Conservation (phyloP, 78 protist genomes). For the Creolimax fragrantissima region DNA sequence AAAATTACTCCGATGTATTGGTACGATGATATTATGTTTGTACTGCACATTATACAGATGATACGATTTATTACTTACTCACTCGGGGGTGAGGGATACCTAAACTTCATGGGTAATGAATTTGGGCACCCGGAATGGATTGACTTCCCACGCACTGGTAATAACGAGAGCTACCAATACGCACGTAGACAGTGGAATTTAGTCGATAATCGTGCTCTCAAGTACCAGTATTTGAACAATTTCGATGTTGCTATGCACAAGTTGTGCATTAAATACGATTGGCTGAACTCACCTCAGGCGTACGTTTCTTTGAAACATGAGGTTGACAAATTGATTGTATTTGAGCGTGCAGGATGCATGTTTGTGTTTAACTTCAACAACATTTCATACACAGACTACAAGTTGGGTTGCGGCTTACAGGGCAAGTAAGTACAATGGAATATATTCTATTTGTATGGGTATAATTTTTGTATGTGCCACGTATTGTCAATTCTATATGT, state of each 20-base stretch:
- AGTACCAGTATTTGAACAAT: conserved; percentile 36
- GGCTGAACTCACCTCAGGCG: conserved; percentile 36
- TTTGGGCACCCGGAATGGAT: conserved; percentile 99
- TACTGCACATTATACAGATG: not conserved
- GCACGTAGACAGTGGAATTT: conserved; percentile 78
- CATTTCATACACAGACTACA: conserved; percentile 52
- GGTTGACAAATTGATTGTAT: conserved; percentile 66
- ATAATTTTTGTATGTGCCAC: too few species aligned
- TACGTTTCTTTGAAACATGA: conserved; percentile 60
- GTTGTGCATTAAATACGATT: conserved; percentile 33
- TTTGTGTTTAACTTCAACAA: conserved; percentile 75
- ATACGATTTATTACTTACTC: conserved; percentile 61
- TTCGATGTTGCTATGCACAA: conserved; percentile 24
- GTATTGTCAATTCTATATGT: too few species aligned
- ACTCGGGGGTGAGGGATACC: conserved; percentile 90
- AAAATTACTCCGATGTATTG: not conserved
- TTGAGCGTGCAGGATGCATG: conserved; percentile 60
- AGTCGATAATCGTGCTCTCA: conserved; percentile 40
- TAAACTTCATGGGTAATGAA: conserved; percentile 94
- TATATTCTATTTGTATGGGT: too few species aligned
- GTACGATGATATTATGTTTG: not conserved
- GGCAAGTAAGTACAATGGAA: conserved; percentile 20
- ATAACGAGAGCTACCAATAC: conserved; percentile 62
- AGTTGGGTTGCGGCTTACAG: conserved; percentile 24
- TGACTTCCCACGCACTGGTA: conserved; percentile 93